Percentiles rank a stretch among this genome's conserved stretches.
Evolutionary conservation across 2,329 filamentous ascomycete genomes (phyloP).

Genomic region (Apiospora hydei): DNA sequence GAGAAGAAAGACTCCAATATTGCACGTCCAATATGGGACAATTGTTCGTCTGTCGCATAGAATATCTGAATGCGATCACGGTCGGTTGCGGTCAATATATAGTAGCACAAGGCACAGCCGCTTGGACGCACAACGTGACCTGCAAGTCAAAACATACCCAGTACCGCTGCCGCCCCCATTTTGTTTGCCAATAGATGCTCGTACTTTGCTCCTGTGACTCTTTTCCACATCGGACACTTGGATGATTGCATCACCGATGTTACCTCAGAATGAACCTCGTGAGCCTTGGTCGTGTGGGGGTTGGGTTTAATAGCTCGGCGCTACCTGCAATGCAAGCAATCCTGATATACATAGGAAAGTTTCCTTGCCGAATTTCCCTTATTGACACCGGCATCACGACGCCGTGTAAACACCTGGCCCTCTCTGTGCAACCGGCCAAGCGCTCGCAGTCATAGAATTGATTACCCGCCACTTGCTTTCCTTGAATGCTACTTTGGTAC

Average conservation of each 20-base stretch:
- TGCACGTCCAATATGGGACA: background rate
- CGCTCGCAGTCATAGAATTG: background rate
- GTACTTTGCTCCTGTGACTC: constrained; percentile 14
- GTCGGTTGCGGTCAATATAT: constrained; percentile 18
- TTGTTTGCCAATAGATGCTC: background rate
- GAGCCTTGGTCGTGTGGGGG: constrained; percentile 4
- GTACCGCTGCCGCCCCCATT: background rate
- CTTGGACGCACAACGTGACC: constrained; percentile 12
- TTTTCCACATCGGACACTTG: background rate
- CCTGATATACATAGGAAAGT: background rate
- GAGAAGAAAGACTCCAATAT: background rate
- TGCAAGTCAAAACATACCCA: constrained; percentile 7
- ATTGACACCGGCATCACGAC: background rate
- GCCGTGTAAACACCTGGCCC: background rate
- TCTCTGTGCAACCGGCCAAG: background rate
- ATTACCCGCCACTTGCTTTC: background rate
- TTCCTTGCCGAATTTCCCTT: background rate
- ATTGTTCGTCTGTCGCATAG: background rate
- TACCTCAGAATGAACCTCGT: constrained; percentile 8
- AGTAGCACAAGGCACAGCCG: constrained; percentile 9
- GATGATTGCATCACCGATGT: constrained; percentile 2
- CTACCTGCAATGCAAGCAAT: constrained; percentile 4
- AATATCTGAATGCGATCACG: constrained; percentile 10
- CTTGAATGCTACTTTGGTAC: background rate
- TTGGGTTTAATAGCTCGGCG: background rate